Conservation (phyloP, 2,329 filamentous ascomycete species). For the Nemania sp. region DNA sequence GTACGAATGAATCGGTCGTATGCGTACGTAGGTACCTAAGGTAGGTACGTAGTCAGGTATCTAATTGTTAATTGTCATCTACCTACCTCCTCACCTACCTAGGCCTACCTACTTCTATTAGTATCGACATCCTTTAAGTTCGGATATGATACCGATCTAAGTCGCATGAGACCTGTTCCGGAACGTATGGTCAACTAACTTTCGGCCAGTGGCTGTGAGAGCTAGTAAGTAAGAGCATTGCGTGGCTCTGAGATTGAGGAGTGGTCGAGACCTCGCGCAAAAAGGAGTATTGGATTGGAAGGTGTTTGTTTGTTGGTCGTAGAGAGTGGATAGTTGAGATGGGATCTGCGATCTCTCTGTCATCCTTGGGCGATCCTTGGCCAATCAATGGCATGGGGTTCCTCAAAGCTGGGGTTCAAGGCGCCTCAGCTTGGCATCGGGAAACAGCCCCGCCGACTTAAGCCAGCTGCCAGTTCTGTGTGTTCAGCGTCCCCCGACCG, state of each 20-base stretch:
- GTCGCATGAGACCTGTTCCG: too few species aligned
- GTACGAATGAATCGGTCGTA: too few species aligned
- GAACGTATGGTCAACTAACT: too few species aligned
- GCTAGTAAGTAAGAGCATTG: constrained; percentile 8
- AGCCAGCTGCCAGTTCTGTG: constrained; percentile 18
- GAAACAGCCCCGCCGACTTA: constrained; percentile 20
- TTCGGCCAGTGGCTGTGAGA: too few species aligned
- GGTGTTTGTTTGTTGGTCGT: constrained; percentile 22
- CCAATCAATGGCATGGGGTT: constrained; percentile 45
- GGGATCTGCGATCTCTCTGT: constrained; percentile 32
- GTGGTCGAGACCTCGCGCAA: constrained; percentile 15
- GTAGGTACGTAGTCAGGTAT: too few species aligned
- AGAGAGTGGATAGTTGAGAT: constrained; percentile 24
- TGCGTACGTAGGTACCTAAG: too few species aligned
- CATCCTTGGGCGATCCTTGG: constrained; percentile 41
- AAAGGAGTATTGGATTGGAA: constrained; percentile 13
- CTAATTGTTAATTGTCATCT: too few species aligned
- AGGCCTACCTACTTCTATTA: too few species aligned
- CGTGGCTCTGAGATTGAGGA: constrained; percentile 24
- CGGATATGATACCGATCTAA: too few species aligned
- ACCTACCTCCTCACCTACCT: too few species aligned
- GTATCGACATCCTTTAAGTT: too few species aligned
- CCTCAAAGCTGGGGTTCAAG: constrained; percentile 41
- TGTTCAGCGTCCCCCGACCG: neutral
- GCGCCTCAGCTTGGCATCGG: constrained; percentile 46